Evolutionary conservation across 1,284 basidiomycete species (phyloP), one percentile per base, ranked within the genome.

Genomic region (Moesziomyces globuligerus): DNA sequence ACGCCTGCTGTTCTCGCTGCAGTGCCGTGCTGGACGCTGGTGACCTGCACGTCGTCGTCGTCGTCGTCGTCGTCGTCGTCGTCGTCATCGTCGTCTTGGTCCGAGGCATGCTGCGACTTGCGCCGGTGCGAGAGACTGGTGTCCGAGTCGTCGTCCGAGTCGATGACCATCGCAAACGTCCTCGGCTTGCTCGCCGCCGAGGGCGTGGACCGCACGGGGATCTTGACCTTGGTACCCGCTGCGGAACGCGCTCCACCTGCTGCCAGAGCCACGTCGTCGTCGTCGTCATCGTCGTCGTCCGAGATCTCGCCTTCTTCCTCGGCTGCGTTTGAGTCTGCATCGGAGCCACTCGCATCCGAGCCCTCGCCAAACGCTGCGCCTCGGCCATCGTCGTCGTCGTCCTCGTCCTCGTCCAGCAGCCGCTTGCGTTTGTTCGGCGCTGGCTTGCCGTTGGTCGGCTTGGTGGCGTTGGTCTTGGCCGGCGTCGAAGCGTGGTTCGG

Each of bases 231-330:
- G 15, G 66, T 54, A 3, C 52, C 52, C 11, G 9, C 17, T 3
- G 17, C 11, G 4, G 43, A 29, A 23, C 46, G 37, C n/a, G 28
- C 40, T 2, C 48, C 50, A 8, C 32, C 32, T 7, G 26, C 36
- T 13, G 58, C 58, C 11, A 53, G 48, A 3, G 60, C 68, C 10
- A 59, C 56, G 44, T n/a, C n/a, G n/a, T n/a, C n/a, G n/a, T n/a
- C n/a, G n/a, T 62, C 66, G 34, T 70, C 58, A 8, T 53, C 61
- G 32, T 59, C 54, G 26, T 66, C 64, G 18, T 59, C 67, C 17
- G 61, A 71, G 11, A 59, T 60, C 29, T 75, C 70, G 20, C 69
- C 64, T 53, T 64, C 66, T n/a, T 74, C 72, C 15, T 50, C 69
- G 6, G 70, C 50, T 20, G 52, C 44, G 2, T 53, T 49, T 1